phyloP scores from a whole-genome alignment of 257 asterid genomes.

The Forsythia viridissima region DNA sequence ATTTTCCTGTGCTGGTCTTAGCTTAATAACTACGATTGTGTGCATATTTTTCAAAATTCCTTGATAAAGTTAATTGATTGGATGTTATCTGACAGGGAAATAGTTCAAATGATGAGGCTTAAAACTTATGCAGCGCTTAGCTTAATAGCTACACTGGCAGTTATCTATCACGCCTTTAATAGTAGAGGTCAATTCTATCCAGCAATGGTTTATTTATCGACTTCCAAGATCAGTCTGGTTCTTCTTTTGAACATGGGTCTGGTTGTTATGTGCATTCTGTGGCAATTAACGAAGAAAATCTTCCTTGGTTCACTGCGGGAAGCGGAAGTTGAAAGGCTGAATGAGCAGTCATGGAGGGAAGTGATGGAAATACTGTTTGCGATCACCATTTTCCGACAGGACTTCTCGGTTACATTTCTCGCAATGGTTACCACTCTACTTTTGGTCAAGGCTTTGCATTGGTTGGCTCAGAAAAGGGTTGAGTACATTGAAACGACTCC shows the following conservation, averaged over 20 bases:
- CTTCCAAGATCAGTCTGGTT: constrained; percentile 90
- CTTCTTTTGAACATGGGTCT: constrained; percentile 87
- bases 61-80: constrained; percentile 17
- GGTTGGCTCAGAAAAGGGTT: constrained; percentile 98
- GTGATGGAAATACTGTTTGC: constrained; percentile 96
- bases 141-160: constrained; percentile 65
- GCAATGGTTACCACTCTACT: constrained; percentile 88
- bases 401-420: constrained; percentile 80
- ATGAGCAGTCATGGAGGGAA: constrained; percentile 97
- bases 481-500: constrained; percentile 97
- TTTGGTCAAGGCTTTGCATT: constrained; percentile 91
- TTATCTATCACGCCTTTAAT: constrained; percentile 75
- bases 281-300: constrained; percentile 89
- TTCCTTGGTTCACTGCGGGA: constrained; percentile 93
- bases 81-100: constrained; percentile 42
- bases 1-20: not conserved
- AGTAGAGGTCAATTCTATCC: constrained; percentile 96
- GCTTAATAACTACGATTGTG: not conserved
- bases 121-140: constrained; percentile 86
- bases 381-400: constrained; percentile 91
- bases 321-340: constrained; percentile 98
- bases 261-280: constrained; percentile 80
- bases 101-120: constrained; percentile 69
- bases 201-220: constrained; percentile 84
- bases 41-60: not conserved